These are phyloP conservation scores for Samsoniella hepiali DNA, from an alignment of 2,329 filamentous ascomycete genomes.

Conservation along the genomic window DNA sequence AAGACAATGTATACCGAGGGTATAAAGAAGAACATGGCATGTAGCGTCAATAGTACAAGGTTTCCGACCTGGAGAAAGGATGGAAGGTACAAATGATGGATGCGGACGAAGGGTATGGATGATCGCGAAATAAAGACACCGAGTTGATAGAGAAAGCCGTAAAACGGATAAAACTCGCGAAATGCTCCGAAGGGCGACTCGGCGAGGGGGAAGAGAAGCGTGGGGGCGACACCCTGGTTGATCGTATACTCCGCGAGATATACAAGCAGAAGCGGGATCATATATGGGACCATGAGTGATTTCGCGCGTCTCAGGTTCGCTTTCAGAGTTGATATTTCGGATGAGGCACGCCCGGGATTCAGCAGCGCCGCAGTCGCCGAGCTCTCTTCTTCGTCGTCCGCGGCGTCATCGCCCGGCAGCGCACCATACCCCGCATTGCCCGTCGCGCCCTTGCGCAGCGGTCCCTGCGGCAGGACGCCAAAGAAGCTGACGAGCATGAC, in stretches of 20 bases:
- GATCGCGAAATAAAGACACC: constrained; percentile 94
- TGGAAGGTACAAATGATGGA: constrained; percentile 77
- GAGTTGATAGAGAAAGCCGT: constrained; percentile 89
- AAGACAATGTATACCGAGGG: constrained; percentile 87
- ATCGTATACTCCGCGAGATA: constrained; percentile 97
- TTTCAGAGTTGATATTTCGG: constrained; percentile 35
- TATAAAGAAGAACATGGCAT: constrained; percentile 77
- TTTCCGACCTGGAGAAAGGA: constrained; percentile 81
- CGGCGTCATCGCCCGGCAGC: constrained; percentile 42
- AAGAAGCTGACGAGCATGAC: constrained; percentile 90
- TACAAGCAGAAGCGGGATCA: constrained; percentile 87
- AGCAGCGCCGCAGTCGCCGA: constrained; percentile 49
- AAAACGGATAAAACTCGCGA: constrained; percentile 90
- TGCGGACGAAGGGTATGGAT: constrained; percentile 80
- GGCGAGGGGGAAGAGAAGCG: constrained; percentile 77
- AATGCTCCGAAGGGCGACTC: constrained; percentile 75
- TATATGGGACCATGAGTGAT: constrained; percentile 72
- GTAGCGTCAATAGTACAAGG: constrained; percentile 66
- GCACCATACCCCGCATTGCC: constrained; percentile 51
- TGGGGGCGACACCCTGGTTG: constrained; percentile 90
- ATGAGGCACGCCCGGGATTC: constrained; percentile 38
- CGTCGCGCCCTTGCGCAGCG: constrained; percentile 48
- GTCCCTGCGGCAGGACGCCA: constrained; percentile 66
- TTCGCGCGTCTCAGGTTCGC: constrained; percentile 63
- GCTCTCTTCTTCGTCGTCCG: constrained; percentile 35